Evolutionary conservation across 306 rosid genomes (phyloP).

Genomic region (Arachis hypogaea): DNA sequence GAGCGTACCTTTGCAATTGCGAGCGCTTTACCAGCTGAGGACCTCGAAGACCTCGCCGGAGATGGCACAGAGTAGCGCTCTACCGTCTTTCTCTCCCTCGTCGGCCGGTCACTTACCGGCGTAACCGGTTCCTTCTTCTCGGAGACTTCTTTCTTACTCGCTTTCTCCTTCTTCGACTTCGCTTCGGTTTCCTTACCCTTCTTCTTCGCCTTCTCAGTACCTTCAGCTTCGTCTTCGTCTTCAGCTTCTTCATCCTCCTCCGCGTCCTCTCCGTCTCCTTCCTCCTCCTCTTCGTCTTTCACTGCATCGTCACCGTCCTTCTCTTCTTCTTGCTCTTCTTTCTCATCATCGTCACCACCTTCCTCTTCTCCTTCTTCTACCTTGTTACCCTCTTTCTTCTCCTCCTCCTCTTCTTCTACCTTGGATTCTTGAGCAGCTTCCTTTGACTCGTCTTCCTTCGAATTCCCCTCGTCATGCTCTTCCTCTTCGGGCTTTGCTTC

Average conservation of each 20-base stretch:
- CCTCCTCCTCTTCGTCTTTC: constrained; percentile 1
- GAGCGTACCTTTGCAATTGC: constrained; percentile 75
- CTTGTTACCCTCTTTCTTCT: constrained; percentile 12
- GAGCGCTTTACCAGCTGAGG: constrained; percentile 58
- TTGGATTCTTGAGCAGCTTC: constrained; percentile 29
- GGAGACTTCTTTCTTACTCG: not conserved
- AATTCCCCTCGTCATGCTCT: not conserved
- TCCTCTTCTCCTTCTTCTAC: not conserved
- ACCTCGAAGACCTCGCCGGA: constrained; percentile 46
- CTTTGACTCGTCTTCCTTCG: not conserved
- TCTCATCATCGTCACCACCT: not conserved
- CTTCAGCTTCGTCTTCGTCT: constrained; percentile 25
- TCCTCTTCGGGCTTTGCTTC: not conserved
- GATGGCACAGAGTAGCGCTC: constrained; percentile 74
- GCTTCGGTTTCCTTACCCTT: constrained; percentile 31
- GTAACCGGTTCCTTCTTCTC: constrained; percentile 52
- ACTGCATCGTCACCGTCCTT: not conserved
- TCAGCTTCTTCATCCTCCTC: constrained; percentile 19
- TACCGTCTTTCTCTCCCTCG: constrained; percentile 84
- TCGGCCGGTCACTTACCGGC: constrained; percentile 74
- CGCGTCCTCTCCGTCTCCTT: not conserved
- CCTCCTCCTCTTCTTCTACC: not conserved
- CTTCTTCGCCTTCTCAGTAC: constrained; percentile 37
- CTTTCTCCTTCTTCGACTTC: constrained; percentile 36
- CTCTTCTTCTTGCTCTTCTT: constrained; percentile 25